These are phyloP conservation scores for Blepharisma japonicum DNA, from an alignment of 73 alveolate genomes.

Conservation along the genomic window DNA sequence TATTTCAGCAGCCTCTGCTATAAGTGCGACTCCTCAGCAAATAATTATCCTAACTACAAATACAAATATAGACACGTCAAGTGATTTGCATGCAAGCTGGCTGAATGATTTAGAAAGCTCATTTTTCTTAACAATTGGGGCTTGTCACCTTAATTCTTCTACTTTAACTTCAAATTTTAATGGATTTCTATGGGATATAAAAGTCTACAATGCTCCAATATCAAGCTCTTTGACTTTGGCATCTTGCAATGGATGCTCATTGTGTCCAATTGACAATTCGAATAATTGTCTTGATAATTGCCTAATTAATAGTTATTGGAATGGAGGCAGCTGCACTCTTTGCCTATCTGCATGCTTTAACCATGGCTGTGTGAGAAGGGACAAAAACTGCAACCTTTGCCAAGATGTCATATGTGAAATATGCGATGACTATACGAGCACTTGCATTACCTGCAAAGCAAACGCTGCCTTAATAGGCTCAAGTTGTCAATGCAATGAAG, in stretches of 20 bases:
- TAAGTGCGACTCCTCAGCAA: too few species aligned
- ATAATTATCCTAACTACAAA: neutral
- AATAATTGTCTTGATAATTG: neutral
- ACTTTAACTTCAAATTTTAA: neutral
- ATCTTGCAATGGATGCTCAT: constrained; percentile 9
- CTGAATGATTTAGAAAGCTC: neutral
- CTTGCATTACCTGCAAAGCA: neutral
- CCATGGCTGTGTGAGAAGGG: neutral
- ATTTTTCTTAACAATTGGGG: neutral
- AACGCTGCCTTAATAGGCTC: neutral
- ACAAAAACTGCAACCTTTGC: constrained; percentile 18
- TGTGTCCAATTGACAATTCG: neutral
- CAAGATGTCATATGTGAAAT: neutral
- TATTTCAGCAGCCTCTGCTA: too few species aligned
- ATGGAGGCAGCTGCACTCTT: neutral
- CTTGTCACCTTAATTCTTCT: neutral
- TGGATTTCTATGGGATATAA: neutral
- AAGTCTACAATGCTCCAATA: neutral
- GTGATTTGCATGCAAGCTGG: neutral
- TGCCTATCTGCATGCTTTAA: neutral
- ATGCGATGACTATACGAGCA: neutral
- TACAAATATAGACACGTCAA: neutral
- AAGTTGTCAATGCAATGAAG: neutral
- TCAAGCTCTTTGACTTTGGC: too few species aligned
- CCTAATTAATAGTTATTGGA: neutral